Base-by-base conservation (phyloP, 305 asterid genomes). In the Striga hermonthica region DNA sequence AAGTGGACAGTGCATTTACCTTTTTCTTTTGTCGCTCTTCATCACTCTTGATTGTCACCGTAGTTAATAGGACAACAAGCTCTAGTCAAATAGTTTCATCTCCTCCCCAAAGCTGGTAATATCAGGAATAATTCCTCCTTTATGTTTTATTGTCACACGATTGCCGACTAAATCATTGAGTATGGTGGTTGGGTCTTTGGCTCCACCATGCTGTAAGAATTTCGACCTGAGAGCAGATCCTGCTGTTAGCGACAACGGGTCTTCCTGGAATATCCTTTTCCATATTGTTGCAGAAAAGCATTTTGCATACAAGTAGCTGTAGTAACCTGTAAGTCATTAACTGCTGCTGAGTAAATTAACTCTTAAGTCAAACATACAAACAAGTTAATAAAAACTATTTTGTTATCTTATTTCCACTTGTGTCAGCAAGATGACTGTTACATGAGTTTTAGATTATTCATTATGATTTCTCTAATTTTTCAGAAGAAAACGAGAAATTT, bases 231-330 rank as follows among this genome's bases (percentile, higher is more conserved):
- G 81, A 69, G 88, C 91, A 67, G 89, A 79, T 59, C 99, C 99
- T 34, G 96, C 84, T n/a, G 68, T 75, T 16, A 50, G 58, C 4
- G 99, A 93, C 69, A 93, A 72, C 4, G 99, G 96, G 73, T 88
- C 95, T 67, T 83, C 88, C 72, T 81, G 72, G 72, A 90, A 88
- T 28, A 79, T 68, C 62, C 79, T 86, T 69, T 83, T 78, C 99
- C 99, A 93, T 68, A 88, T 85, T 12, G 92, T 86, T 59, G 96
- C 78, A 44, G 97, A 81, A 36, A 90, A 88, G 83, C 96, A 93
- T 84, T 77, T 90, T 11, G 99, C 99, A 35, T 90, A 93, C 90
- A 93, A 70, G 89, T 90, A 93, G 85, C 96, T 93, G 77, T 93
- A 90, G 80, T 93, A 93, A 73, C 94, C 99, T 93, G 81, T 56